These are phyloP conservation scores for Pseudogymnoascus sp. DNA, from an alignment of 2,329 filamentous ascomycete genomes.

Conservation along the genomic window DNA sequence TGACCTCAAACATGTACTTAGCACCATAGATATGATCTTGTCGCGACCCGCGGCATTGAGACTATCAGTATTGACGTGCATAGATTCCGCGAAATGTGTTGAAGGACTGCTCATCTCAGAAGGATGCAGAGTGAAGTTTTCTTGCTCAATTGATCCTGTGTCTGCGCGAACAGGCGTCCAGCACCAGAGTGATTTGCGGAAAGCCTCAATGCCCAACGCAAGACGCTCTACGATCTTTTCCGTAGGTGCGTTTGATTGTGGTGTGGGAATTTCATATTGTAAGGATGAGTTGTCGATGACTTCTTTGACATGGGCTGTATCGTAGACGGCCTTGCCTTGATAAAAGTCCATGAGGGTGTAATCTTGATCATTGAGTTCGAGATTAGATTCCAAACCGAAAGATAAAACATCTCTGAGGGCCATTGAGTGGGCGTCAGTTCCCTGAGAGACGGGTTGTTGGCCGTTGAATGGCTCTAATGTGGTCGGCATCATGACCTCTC, in stretches of 20 bases:
- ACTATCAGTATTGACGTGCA: background rate
- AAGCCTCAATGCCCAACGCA: background rate
- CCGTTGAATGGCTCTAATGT: background rate
- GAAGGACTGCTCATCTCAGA: background rate
- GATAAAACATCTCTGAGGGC: slow-evolving; percentile 13
- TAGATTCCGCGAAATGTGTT: background rate
- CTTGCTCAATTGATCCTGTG: background rate
- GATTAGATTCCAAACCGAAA: slow-evolving; percentile 15
- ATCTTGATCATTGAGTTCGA: slow-evolving; percentile 16
- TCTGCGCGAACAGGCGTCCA: background rate
- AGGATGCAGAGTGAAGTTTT: background rate
- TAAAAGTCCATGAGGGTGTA: slow-evolving; percentile 13
- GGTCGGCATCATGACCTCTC: slow-evolving; percentile 14
- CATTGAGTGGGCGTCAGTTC: background rate
- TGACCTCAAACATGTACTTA: slow-evolving; percentile 9
- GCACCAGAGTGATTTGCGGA: background rate
- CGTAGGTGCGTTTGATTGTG: background rate
- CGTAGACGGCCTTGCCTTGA: background rate
- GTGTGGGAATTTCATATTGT: background rate
- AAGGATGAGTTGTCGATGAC: background rate
- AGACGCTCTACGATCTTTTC: background rate
- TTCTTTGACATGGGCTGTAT: background rate
- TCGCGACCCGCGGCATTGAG: slow-evolving; percentile 10
- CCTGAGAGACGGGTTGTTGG: slow-evolving; percentile 1
- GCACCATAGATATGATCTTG: slow-evolving; percentile 18